Percentiles rank a stretch among this genome's conserved stretches.
These are phyloP conservation scores for Plasmodium vinckei DNA, from an alignment of 169 alveolate genomes.

Conservation along the genomic window DNA sequence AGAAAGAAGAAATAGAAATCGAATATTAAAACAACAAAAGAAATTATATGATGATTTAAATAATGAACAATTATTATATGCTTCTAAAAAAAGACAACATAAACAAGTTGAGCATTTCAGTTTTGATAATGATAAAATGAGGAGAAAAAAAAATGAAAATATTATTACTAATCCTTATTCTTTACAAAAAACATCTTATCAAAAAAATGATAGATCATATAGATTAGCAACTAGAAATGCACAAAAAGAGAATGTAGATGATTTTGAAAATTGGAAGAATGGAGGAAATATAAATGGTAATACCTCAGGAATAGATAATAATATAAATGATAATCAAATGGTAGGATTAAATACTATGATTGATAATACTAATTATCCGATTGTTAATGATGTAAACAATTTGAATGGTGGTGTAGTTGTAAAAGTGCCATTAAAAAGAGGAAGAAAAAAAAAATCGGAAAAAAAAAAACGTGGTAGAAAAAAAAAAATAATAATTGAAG, in stretches of 20 bases:
- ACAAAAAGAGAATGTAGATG: conserved; percentile 26
- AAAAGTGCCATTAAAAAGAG: conserved; percentile 51
- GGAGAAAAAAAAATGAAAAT: conserved; percentile 40
- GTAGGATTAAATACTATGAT: neutral
- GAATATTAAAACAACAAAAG: conserved; percentile 68
- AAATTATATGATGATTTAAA: conserved; percentile 23
- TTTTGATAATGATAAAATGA: conserved; percentile 38
- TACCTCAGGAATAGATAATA: neutral
- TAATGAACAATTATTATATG: conserved; percentile 9
- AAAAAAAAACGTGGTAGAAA: conserved; percentile 75
- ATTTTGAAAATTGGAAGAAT: conserved; percentile 12
- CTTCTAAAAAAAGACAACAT: conserved; percentile 50
- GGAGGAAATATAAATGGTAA: neutral
- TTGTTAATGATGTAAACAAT: neutral
- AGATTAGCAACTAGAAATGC: conserved; percentile 76
- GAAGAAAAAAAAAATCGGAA: conserved; percentile 74
- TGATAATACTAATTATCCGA: too few species aligned
- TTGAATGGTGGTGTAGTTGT: neutral
- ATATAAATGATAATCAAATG: neutral
- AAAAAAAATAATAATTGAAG: conserved; percentile 24
- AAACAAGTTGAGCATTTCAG: conserved; percentile 62
- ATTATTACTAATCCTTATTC: conserved; percentile 44
- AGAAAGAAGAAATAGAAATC: conserved; percentile 66
- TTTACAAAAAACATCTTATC: conserved; percentile 34
- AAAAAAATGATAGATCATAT: conserved; percentile 64